Evolutionary conservation across 1,284 basidiomycete species (phyloP).

Genomic region (Ceratorhiza oryzae-sativae): DNA sequence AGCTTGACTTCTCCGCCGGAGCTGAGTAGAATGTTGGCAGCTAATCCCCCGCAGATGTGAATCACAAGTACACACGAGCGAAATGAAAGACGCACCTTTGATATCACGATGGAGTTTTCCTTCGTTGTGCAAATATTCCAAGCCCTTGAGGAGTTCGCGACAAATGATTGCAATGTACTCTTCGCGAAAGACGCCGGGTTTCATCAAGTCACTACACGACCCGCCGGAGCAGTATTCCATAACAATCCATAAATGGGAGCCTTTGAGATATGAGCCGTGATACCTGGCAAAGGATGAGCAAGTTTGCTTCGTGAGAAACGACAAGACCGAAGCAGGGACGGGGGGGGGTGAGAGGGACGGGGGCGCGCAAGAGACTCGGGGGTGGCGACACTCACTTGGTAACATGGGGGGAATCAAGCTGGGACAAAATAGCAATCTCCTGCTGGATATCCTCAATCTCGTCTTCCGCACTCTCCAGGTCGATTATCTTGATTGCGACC

Average conservation of each 20-base stretch:
- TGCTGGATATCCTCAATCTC: constrained; percentile 99
- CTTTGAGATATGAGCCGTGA: constrained; percentile 94
- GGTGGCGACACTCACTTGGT: constrained; percentile 74
- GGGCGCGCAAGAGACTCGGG: too few species aligned
- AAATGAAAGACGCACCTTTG: constrained; percentile 70
- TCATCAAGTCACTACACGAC: constrained; percentile 91
- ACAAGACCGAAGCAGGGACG: not conserved
- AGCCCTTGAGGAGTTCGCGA: constrained; percentile 87
- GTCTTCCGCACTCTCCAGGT: constrained; percentile 97
- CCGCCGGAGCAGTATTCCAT: constrained; percentile 97
- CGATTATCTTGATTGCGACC: constrained; percentile 98
- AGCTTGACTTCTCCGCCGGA: constrained; percentile 97
- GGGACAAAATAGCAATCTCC: constrained; percentile 98
- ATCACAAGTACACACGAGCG: not conserved
- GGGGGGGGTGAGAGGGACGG: not conserved
- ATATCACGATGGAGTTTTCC: constrained; percentile 98
- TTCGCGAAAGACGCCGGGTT: constrained; percentile 95
- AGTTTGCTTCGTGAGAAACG: constrained; percentile 43
- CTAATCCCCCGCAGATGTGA: constrained; percentile 53
- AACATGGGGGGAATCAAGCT: constrained; percentile 93
- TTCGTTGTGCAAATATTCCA: constrained; percentile 95
- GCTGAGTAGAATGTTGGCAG: constrained; percentile 94
- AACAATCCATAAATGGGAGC: constrained; percentile 96
- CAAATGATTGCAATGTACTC: constrained; percentile 99
- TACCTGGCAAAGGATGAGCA: constrained; percentile 62